These are phyloP conservation scores for Cicer arietinum DNA, from an alignment of 306 rosid genomes.

Conservation along the genomic window DNA sequence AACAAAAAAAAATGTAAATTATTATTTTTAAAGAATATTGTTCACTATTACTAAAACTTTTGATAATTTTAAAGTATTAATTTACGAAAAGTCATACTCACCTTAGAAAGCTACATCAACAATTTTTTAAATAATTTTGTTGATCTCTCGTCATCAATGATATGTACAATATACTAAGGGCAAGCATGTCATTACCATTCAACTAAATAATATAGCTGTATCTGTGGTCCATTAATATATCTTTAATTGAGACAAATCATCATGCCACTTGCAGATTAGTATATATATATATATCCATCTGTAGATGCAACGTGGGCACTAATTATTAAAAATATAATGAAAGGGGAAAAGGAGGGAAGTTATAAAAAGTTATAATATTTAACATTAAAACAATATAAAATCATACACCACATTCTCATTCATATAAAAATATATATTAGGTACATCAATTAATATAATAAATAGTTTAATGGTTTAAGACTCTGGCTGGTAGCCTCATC, in stretches of 20 bases:
- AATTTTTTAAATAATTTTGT: not conserved
- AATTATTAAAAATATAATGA: not conserved
- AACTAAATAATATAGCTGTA: not conserved
- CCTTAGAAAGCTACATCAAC: too few species aligned
- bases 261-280: slow-evolving; percentile 1
- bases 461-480: not conserved
- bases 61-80: too few species aligned
- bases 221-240: not conserved
- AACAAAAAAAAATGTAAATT: too few species aligned
- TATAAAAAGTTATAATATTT: not conserved
- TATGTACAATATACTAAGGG: not conserved
- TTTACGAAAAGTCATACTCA: too few species aligned
- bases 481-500: not conserved
- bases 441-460: not conserved
- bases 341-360: not conserved
- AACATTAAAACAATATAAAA: not conserved
- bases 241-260: slow-evolving; percentile 1
- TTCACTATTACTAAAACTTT: too few species aligned
- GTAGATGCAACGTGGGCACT: slow-evolving; percentile 28
- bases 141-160: slow-evolving; percentile 4
- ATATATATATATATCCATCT: not conserved
- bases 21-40: too few species aligned
- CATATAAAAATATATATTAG: not conserved
- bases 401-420: not conserved
- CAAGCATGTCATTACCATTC: not conserved